A percentile compares a stretch with the other conserved stretches of the same genome.
Evolutionary conservation across 176 grass and related monocot genomes (phyloP).

Genomic region (Raddia guianensis): DNA sequence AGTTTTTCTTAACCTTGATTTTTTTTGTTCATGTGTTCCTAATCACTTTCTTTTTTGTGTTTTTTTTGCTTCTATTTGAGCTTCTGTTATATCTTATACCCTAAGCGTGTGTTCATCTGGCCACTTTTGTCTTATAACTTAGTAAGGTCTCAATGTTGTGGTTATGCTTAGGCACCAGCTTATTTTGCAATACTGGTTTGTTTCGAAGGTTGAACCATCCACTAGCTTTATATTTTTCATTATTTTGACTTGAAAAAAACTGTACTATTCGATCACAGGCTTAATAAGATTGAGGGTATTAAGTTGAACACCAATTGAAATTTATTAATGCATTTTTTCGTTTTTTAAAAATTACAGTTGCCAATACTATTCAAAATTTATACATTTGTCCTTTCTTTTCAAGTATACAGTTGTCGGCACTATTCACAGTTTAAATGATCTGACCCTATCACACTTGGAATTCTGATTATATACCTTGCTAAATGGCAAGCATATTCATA

Average conservation of each 20-base stretch:
- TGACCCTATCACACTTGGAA: neutral
- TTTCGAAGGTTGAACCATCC: neutral
- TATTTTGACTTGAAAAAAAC: slow-evolving; percentile 10
- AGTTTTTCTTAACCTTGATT: slow-evolving; percentile 34
- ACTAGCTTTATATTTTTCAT: neutral
- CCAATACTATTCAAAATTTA: neutral
- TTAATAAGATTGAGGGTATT: neutral
- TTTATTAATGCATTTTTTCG: too few species aligned
- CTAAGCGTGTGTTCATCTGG: neutral
- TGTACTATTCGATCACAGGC: neutral
- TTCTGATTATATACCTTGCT: neutral
- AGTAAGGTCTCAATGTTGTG: slow-evolving; percentile 2
- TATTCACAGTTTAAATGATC: neutral
- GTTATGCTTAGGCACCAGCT: slow-evolving; percentile 5
- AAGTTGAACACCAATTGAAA: slow-evolving; percentile 3
- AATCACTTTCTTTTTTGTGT: neutral
- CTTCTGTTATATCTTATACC: neutral
- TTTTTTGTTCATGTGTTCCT: neutral
- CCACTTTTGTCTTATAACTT: neutral
- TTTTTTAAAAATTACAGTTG: too few species aligned
- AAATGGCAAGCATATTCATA: neutral
- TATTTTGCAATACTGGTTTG: neutral
- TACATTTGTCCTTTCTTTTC: neutral
- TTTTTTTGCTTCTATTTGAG: neutral
- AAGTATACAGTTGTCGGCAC: neutral